Conservation (phyloP, 176 grass and related monocot genomes). For the Musa beccarii region DNA sequence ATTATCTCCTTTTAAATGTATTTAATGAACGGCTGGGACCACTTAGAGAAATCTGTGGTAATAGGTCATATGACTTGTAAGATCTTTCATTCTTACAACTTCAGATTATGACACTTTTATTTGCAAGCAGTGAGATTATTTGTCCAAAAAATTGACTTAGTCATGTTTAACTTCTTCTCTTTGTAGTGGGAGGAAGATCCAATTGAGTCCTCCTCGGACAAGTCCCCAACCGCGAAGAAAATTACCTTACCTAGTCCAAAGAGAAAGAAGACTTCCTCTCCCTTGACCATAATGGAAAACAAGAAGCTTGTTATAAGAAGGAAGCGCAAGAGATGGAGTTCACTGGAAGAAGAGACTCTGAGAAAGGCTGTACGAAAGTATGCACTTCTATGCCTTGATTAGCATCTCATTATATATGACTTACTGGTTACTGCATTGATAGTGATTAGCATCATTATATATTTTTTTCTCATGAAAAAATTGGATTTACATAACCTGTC, state of each 20-base stretch:
- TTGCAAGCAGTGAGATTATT: too few species aligned
- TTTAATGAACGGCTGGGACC: too few species aligned
- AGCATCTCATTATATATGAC: neutral
- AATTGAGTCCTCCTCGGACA: neutral
- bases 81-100: too few species aligned
- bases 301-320: constrained; percentile 12
- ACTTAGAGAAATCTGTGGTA: too few species aligned
- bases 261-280: constrained; percentile 22
- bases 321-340: constrained; percentile 24
- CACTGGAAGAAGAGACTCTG: constrained; percentile 31
- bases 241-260: constrained; percentile 17
- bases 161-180: neutral
- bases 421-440: neutral
- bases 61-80: too few species aligned
- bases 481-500: too few species aligned
- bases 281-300: constrained; percentile 8
- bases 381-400: constrained; percentile 2
- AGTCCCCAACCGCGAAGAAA: neutral
- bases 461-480: too few species aligned
- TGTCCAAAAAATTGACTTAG: neutral
- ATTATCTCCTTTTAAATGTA: too few species aligned
- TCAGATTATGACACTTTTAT: too few species aligned
- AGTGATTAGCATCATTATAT: too few species aligned
- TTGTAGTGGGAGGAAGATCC: constrained; percentile 3
- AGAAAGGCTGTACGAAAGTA: constrained; percentile 28